Conservation (phyloP, 1,139 yeast species). For the Eremothecium gossypii region DNA sequence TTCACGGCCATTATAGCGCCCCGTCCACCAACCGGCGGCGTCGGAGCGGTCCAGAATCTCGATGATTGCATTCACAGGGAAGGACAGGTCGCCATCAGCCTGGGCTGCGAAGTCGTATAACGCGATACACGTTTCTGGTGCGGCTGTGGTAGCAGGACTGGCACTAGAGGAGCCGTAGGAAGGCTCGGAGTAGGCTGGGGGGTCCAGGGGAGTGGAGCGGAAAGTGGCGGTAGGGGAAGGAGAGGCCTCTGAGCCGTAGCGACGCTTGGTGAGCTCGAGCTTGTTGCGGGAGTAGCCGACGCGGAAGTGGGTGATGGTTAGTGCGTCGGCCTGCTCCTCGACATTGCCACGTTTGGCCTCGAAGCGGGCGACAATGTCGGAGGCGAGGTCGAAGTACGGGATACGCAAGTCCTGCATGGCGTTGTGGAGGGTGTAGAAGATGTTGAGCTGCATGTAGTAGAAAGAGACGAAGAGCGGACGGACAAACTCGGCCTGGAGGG, state of each 20-base stretch:
- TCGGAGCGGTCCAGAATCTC: constrained; percentile 73
- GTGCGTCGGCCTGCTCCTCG: constrained; percentile 79
- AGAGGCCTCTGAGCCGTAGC: constrained; percentile 45
- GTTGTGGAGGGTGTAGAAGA: constrained; percentile 82
- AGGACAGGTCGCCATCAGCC: constrained; percentile 81
- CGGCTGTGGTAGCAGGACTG: constrained; percentile 34
- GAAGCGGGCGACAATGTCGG: constrained; percentile 79
- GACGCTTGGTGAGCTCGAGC: constrained; percentile 70
- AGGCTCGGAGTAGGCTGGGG: constrained; percentile 20
- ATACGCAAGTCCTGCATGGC: constrained; percentile 94
- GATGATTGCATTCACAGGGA: constrained; percentile 81
- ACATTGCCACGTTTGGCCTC: constrained; percentile 75
- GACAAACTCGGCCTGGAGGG: constrained; percentile 83
- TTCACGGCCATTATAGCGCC: constrained; percentile 71
- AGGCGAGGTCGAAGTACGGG: constrained; percentile 80
- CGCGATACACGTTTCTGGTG: constrained; percentile 58
- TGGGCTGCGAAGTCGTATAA: constrained; percentile 72
- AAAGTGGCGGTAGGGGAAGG: constrained; percentile 21
- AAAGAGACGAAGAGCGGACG: constrained; percentile 87
- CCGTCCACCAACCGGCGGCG: constrained; percentile 98
- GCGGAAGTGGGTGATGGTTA: constrained; percentile 82
- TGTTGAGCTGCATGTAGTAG: constrained; percentile 95
- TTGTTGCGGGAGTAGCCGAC: constrained; percentile 80
- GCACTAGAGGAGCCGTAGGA: constrained; percentile 28
- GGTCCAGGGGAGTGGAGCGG: constrained; percentile 9